These are phyloP conservation scores for Quercus ilex DNA, from an alignment of 306 rosid genomes.

Conservation along the genomic window DNA sequence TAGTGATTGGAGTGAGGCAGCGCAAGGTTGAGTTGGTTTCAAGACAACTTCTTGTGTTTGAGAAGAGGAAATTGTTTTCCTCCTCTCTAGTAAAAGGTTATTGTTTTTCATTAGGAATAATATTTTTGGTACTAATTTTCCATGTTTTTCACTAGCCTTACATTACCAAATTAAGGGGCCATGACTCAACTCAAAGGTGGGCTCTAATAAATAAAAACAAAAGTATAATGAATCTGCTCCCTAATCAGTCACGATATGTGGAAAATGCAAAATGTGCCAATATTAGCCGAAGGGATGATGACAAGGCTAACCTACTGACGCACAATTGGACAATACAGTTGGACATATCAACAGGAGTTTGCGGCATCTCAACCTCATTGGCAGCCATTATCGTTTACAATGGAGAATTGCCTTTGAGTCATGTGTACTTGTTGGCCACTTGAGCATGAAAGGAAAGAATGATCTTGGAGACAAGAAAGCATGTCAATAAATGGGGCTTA, in stretches of 20 bases:
- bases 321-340: slow-evolving; percentile 1
- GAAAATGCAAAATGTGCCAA: background rate
- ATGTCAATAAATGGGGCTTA: slow-evolving; percentile 9
- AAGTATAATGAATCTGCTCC: background rate
- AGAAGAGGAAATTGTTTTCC: background rate
- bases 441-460: slow-evolving; percentile 14
- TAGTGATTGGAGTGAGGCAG: too few species aligned
- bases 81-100: too few species aligned
- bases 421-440: slow-evolving; percentile 58
- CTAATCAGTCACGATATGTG: background rate
- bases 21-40: too few species aligned
- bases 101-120: background rate
- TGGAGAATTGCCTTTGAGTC: slow-evolving; percentile 30
- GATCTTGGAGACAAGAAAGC: slow-evolving; percentile 34
- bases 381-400: slow-evolving; percentile 29
- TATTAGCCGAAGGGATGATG: background rate
- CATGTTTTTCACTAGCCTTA: too few species aligned
- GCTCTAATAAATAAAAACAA: background rate
- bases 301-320: background rate
- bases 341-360: slow-evolving; percentile 13
- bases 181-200: background rate
- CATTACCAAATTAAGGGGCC: background rate
- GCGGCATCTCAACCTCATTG: slow-evolving; percentile 28
- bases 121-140: too few species aligned
- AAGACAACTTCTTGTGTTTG: background rate